A percentile compares a stretch with the other conserved stretches of the same genome.
Conservation (phyloP, 2,329 filamentous ascomycete species). For the Diaporthe citriasiana region DNA sequence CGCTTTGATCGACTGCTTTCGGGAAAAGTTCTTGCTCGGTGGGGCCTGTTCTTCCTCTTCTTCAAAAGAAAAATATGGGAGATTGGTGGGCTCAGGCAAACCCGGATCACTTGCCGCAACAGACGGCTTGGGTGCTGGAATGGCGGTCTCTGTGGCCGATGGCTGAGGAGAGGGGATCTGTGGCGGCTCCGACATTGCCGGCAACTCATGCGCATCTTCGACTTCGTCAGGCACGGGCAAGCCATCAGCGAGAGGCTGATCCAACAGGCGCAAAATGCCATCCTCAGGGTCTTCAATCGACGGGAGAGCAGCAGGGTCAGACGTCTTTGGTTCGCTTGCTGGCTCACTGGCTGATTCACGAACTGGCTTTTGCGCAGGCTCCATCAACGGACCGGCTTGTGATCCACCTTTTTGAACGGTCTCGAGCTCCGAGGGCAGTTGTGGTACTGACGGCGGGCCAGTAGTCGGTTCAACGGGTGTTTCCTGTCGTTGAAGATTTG, state of each 20-base stretch:
- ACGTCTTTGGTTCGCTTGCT: not conserved
- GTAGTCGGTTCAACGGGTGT: constrained; percentile 13
- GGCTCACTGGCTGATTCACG: not conserved
- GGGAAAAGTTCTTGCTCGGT: constrained; percentile 74
- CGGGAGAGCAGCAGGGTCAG: constrained; percentile 24
- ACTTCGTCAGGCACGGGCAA: not conserved
- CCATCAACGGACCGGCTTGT: not conserved
- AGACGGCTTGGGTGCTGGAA: constrained; percentile 48
- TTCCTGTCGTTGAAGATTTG: constrained; percentile 42
- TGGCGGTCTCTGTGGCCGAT: constrained; percentile 44
- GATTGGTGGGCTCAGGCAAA: constrained; percentile 48
- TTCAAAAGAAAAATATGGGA: constrained; percentile 53
- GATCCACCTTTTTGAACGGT: not conserved
- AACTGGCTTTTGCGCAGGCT: not conserved
- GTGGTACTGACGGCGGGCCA: constrained; percentile 36
- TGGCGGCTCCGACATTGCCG: constrained; percentile 38
- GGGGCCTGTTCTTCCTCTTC: constrained; percentile 57
- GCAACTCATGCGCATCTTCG: constrained; percentile 23
- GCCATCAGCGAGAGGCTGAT: constrained; percentile 26
- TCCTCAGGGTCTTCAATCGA: constrained; percentile 27
- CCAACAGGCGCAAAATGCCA: constrained; percentile 38
- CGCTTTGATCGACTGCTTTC: constrained; percentile 73
- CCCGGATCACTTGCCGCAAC: constrained; percentile 65
- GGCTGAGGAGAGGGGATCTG: constrained; percentile 44
- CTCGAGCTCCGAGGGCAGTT: constrained; percentile 17